Conservation (phyloP, 345 rosid genomes). For the Eucalyptus erythrocorys region DNA sequence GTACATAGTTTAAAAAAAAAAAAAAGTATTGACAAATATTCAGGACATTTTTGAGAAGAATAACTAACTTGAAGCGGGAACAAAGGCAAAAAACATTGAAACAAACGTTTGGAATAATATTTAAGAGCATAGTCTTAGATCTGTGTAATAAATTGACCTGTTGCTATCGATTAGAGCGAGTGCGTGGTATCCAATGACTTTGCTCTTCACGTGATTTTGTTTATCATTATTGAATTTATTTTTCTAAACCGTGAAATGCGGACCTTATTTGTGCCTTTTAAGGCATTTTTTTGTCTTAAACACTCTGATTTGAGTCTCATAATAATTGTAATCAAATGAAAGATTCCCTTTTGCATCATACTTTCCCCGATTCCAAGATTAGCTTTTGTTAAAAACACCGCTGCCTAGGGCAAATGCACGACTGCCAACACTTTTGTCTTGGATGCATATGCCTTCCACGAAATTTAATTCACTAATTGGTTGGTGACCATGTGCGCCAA, state of each 20-base stretch:
- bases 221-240: not conserved
- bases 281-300: not conserved
- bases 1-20: accelerated
- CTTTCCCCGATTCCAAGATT: not conserved
- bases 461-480: not conserved
- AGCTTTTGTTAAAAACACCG: not conserved
- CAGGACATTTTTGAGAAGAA: not conserved
- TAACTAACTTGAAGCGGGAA: not conserved
- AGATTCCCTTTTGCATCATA: not conserved
- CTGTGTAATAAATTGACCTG: accelerated
- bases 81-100: not conserved
- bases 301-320: accelerated
- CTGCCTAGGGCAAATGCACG: not conserved
- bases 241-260: not conserved
- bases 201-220: not conserved
- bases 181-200: not conserved
- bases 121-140: not conserved
- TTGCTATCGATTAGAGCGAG: accelerated
- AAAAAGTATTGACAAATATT: not conserved
- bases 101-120: not conserved
- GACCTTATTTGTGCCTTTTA: not conserved
- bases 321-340: not conserved
- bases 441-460: not conserved
- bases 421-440: not conserved
- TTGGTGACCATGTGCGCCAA: not conserved